Evolutionary conservation across 2,329 filamentous ascomycete species (phyloP).

Genomic region (Lizonia empirigonia): DNA sequence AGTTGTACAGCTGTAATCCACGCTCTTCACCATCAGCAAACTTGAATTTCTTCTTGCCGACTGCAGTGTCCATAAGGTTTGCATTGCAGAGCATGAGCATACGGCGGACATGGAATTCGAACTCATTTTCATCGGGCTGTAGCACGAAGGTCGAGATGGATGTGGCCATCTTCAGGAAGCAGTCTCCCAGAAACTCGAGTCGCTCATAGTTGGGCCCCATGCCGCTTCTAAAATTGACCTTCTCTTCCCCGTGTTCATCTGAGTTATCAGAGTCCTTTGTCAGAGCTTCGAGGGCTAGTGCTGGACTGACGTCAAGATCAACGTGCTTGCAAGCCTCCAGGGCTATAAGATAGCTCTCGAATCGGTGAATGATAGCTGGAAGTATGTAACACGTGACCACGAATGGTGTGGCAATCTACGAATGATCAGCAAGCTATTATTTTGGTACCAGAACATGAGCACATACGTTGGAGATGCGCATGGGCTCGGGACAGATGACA

Average conservation of each 20-base stretch:
- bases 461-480: conserved; percentile 77
- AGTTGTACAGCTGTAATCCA: conserved; percentile 68
- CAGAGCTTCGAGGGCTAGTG: conserved; percentile 81
- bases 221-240: conserved; percentile 76
- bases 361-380: conserved; percentile 80
- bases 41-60: conserved; percentile 43
- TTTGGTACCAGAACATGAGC: neutral
- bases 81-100: conserved; percentile 92
- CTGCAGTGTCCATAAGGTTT: conserved; percentile 80
- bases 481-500: conserved; percentile 76
- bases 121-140: conserved; percentile 79
- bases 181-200: conserved; percentile 90
- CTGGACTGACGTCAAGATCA: conserved; percentile 66
- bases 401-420: conserved; percentile 69
- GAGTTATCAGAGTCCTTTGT: conserved; percentile 92
- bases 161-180: conserved; percentile 93
- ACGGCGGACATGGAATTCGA: conserved; percentile 83
- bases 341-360: conserved; percentile 82
- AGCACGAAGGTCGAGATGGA: conserved; percentile 83
- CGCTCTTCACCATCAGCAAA: conserved; percentile 45
- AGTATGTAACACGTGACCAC: conserved; percentile 76
- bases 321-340: conserved; percentile 74
- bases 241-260: conserved; percentile 70
- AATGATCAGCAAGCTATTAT: conserved; percentile 21
- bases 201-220: conserved; percentile 97